Evolutionary conservation across 352 stramenopile species (phyloP).

Genomic region (Globisporangium spinosum): DNA sequence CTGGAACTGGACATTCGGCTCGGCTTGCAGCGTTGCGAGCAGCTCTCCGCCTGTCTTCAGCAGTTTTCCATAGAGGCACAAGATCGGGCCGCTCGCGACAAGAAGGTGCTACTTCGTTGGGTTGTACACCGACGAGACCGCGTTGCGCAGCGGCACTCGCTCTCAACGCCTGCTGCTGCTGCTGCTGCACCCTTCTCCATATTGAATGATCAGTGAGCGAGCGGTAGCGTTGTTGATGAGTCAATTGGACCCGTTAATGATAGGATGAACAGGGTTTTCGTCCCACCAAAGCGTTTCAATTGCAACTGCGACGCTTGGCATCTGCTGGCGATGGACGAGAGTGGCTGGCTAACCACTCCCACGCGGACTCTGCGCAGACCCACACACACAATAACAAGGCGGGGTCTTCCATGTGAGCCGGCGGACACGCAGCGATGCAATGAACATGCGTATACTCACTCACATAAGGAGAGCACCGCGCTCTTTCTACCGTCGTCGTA

Average conservation of each 20-base stretch:
- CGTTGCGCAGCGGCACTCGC: conserved; percentile 33
- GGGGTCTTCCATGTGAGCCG: neutral
- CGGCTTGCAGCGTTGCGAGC: conserved; percentile 25
- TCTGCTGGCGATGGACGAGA: neutral
- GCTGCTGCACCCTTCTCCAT: neutral
- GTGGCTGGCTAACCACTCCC: neutral
- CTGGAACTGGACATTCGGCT: conserved; percentile 44
- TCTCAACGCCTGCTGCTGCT: neutral
- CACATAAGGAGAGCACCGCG: neutral
- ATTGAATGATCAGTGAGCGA: neutral
- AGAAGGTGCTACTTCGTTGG: conserved; percentile 29
- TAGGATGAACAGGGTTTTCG: too few relatives aligned
- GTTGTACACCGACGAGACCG: conserved; percentile 44
- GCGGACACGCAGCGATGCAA: neutral
- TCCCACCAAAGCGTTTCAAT: conserved; percentile 2
- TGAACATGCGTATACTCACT: neutral
- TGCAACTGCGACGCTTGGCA: conserved; percentile 3
- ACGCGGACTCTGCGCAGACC: neutral
- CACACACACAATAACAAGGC: neutral
- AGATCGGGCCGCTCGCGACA: conserved; percentile 28
- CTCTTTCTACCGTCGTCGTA: neutral
- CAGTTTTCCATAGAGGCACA: conserved; percentile 45
- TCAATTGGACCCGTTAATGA: neutral
- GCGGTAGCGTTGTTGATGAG: neutral
- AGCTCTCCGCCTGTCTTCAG: conserved; percentile 41